Base-by-base conservation (phyloP, 768 basidiomycete genomes). In the Russula griseocarnosa region DNA sequence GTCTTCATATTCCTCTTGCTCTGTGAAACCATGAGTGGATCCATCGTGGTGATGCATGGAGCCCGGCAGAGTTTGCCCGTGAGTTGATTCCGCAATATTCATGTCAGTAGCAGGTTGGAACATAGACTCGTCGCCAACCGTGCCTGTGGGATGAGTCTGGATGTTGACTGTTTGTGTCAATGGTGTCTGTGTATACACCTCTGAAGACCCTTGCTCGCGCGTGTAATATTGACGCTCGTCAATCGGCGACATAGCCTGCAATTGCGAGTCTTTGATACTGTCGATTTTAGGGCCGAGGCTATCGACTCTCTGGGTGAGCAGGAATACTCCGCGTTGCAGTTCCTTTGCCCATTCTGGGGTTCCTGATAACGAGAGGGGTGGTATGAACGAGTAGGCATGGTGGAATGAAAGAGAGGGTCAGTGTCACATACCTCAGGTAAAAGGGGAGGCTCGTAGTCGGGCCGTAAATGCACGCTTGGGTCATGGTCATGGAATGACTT, bases 401-500 rank as follows among this genome's bases (percentile, higher is more conserved):
- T 14, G 26, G 22, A 3, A 50, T 28, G 42, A 36, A 10, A 65
- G 47, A 70, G 40, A 53, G 58, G 55, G 52, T 32, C 26, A 36
- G 16, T 13, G n/a, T 22, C 38, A 36, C 74, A 22, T 44, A 79
- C 78, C 69, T 76, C 73, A 26, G 76, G 73, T 60, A 79, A 71
- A 20, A 72, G 67, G 36, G 63, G 58, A 64, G 70, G 74, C 75
- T 69, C 59, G 26, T 69, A 79, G 36, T 82, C 79, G 0, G 75
- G 72, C 34, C 76, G 77, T 55, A 83, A 75, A 70, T 84, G 83
- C 44, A 81, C 76, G 61, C 75, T 82, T 16, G 86, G 86, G 68
- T 87, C 86, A 68, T 88, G 86, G 68, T 88, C 73, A 80, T 74
- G 85, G 80, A 76, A 84, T 72, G 65, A 82, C 78, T 75, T 81